Evolutionary conservation across 1,139 yeast genomes (phyloP).

Genomic region (Yamadazyma aaseri): DNA sequence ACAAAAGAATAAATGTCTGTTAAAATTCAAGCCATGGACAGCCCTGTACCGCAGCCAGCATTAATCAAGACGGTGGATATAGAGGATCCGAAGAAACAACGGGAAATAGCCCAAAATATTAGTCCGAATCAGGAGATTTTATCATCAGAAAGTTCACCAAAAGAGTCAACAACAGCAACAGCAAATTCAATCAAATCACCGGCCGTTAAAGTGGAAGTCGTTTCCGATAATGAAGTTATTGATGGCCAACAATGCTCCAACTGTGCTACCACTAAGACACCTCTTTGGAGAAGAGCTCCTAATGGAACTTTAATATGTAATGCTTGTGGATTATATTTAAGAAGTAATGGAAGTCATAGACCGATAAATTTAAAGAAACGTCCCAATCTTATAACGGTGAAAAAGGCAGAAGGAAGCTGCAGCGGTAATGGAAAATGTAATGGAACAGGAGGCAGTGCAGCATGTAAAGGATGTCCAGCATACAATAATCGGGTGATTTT

Average conservation of each 20-base stretch:
- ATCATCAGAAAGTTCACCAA: too few species aligned
- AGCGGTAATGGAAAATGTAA: slow-evolving; percentile 84
- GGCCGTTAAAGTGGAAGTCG: slow-evolving; percentile 9
- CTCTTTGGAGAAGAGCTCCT: slow-evolving; percentile 69
- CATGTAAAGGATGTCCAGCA: slow-evolving; percentile 84
- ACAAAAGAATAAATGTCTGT: slow-evolving; percentile 1
- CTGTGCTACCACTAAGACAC: slow-evolving; percentile 68
- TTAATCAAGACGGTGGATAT: too few species aligned
- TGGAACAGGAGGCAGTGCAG: slow-evolving; percentile 82
- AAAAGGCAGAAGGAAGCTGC: slow-evolving; percentile 58
- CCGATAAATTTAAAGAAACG: slow-evolving; percentile 66
- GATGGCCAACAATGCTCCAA: slow-evolving; percentile 59
- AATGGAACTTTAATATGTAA: slow-evolving; percentile 66
- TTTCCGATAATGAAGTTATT: slow-evolving; percentile 10
- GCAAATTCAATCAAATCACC: too few species aligned
- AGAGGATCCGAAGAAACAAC: too few species aligned
- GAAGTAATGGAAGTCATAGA: slow-evolving; percentile 54
- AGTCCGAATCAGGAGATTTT: too few species aligned
- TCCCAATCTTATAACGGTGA: slow-evolving; percentile 54
- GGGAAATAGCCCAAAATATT: too few species aligned
- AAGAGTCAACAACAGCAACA: background rate
- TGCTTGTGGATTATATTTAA: slow-evolving; percentile 65
- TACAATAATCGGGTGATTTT: slow-evolving; percentile 64
- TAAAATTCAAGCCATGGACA: slow-evolving; percentile 1
- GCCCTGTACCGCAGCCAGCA: too few species aligned